Evolutionary conservation across 257 asterid genomes (phyloP), one percentile per base, ranked within the genome.

Genomic region (Solanum chmielewskii): DNA sequence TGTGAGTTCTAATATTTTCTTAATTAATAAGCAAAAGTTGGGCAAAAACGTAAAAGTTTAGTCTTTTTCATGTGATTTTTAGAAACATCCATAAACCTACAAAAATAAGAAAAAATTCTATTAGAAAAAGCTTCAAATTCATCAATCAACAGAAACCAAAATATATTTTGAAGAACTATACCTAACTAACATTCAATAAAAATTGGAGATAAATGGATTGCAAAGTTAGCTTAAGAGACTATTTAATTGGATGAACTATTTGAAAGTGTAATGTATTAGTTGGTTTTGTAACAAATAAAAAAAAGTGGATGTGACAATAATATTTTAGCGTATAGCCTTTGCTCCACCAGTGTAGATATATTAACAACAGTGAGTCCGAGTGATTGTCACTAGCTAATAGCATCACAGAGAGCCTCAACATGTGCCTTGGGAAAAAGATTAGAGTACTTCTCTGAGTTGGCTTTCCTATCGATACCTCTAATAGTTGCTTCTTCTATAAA

Each of bases 391-490:
- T 7, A 39, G 42, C 82, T 90, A 68, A 97, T 92, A 47, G 99
- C 95, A 82, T 97, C 93, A 82, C 85, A 86, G 6, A 97, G 88
- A 89, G 98, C 97, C 88, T 94, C 98, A 90, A 95, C 84, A 42
- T 95, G 94, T 70, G 98, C 94, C 88, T 92, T 97, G 25, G 98
- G 97, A 91, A 90, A 93, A 76, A 97, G 98, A 60, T 93, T 94
- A 25, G 81, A 94, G 91, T 94, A 92, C 90, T 96, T 95, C 23
- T 92, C 83, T 4, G 98, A 96, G 90, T 92, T 94, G 2, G 95
- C 92, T 87, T 96, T 95, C 45, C 87, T 92, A 89, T 93, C 95
- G 83, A 96, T 90, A 84, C 92, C 92, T 86, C 88, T 89, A 86
- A 94, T 86, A 69, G 98, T 98, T 5, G 98, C 92, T 76, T 96